phyloP scores from a whole-genome alignment of 495 filamentous ascomycete species.

The Penicillium macrosclerotiorum region DNA sequence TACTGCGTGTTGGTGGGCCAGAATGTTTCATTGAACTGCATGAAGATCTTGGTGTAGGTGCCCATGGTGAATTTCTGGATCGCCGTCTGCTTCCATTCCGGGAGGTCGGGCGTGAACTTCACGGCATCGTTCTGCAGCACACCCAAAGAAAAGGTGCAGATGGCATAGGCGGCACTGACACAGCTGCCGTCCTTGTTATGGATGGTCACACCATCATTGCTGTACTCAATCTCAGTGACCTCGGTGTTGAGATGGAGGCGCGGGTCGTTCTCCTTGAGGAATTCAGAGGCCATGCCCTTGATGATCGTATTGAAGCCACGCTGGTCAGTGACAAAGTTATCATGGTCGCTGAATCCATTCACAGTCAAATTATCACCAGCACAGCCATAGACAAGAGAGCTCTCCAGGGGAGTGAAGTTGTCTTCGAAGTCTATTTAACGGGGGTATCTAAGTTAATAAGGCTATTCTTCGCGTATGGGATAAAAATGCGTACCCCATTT shows the following conservation, averaged over 20 bases:
- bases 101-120: constrained; percentile 58
- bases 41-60: constrained; percentile 77
- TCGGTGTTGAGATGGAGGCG: constrained; percentile 58
- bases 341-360: constrained; percentile 52
- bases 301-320: constrained; percentile 65
- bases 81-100: constrained; percentile 63
- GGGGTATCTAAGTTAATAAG: no score
- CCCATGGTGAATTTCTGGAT: constrained; percentile 69
- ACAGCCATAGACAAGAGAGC: constrained; percentile 44
- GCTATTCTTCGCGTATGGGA: no score
- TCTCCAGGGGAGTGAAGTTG: constrained; percentile 44
- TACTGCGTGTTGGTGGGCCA: constrained; percentile 67
- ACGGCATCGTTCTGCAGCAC: constrained; percentile 66
- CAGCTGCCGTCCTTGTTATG: constrained; percentile 55
- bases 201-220: constrained; percentile 53
- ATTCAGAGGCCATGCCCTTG: constrained; percentile 57
- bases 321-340: constrained; percentile 66
- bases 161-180: constrained; percentile 57
- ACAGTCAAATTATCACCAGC: constrained; percentile 47
- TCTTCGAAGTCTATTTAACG: constrained; percentile 62
- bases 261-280: constrained; percentile 54
- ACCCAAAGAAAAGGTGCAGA: constrained; percentile 62
- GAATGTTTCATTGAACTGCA: constrained; percentile 69
- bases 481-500: constrained; percentile 38
- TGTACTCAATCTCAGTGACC: constrained; percentile 46